phyloP scores from a whole-genome alignment of 2,329 filamentous ascomycete genomes.

The Diaporthe sp. region DNA sequence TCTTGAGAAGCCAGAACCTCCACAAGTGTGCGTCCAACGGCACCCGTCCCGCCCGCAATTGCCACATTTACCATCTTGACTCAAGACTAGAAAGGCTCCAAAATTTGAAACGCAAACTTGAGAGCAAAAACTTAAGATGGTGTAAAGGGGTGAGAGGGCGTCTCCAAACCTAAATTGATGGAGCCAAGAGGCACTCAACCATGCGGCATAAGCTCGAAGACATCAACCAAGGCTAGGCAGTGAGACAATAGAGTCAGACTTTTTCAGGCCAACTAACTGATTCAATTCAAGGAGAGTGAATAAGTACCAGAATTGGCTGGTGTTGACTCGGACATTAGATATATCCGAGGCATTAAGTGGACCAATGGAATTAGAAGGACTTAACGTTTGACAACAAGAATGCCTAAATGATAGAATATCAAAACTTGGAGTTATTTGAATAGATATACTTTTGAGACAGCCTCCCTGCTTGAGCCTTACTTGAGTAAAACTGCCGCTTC shows the following conservation, averaged over 20 bases:
- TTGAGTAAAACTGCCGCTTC: too few species aligned
- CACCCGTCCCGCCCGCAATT: conserved; percentile 8
- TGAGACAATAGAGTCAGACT: background rate
- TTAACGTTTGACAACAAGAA: too few species aligned
- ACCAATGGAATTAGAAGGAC: background rate
- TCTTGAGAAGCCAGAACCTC: background rate
- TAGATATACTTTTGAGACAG: too few species aligned
- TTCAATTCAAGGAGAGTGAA: background rate
- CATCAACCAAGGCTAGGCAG: background rate
- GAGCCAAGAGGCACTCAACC: background rate
- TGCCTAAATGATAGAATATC: too few species aligned
- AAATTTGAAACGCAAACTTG: background rate
- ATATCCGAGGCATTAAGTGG: background rate
- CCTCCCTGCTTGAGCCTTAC: too few species aligned
- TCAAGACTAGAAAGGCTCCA: too few species aligned
- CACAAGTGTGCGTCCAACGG: background rate
- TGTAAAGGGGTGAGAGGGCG: background rate
- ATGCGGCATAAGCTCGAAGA: background rate
- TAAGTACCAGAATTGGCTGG: background rate
- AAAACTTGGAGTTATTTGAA: too few species aligned
- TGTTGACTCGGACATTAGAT: background rate
- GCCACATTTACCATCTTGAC: background rate
- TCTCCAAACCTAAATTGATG: background rate
- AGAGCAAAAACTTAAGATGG: too few species aligned
- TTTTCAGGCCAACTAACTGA: background rate